A percentile compares a stretch with the other conserved stretches of the same genome.
These are phyloP conservation scores for Metschnikowia aberdeeniae DNA, from an alignment of 805 yeast species.

Conservation along the genomic window DNA sequence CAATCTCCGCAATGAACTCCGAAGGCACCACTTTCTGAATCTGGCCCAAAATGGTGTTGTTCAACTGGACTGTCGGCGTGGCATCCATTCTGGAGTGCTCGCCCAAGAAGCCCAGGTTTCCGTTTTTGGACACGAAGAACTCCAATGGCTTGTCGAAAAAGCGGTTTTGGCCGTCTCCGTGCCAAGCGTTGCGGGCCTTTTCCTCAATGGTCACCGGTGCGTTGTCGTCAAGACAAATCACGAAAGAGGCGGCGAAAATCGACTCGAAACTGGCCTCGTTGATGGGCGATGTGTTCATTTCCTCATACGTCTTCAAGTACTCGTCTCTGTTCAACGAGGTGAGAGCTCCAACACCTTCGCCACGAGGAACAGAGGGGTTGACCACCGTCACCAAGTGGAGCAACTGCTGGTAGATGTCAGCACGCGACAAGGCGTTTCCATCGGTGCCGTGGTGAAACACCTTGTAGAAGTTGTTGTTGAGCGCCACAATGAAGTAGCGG, in stretches of 20 bases:
- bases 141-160: constrained; percentile 90
- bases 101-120: constrained; percentile 87
- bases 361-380: constrained; percentile 32
- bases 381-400: constrained; percentile 45
- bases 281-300: constrained; percentile 54
- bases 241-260: constrained; percentile 74
- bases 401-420: constrained; percentile 56
- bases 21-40: constrained; percentile 46
- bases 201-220: constrained; percentile 76
- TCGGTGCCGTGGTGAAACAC: constrained; percentile 52
- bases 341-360: constrained; percentile 67
- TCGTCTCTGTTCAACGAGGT: constrained; percentile 83
- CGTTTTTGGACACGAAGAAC: constrained; percentile 76
- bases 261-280: constrained; percentile 60
- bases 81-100: constrained; percentile 99
- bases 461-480: constrained; percentile 78
- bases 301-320: constrained; percentile 61
- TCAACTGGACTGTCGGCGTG: constrained; percentile 86
- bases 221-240: constrained; percentile 71
- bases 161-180: constrained; percentile 90
- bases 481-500: constrained; percentile 66
- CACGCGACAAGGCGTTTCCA: constrained; percentile 43
- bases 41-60: constrained; percentile 64
- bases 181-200: constrained; percentile 85
- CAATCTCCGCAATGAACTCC: constrained; percentile 26